A percentile compares a stretch with the other conserved stretches of the same genome.
Conservation (phyloP, 1,284 basidiomycete species). For the Cystobasidiaceae sp. region DNA sequence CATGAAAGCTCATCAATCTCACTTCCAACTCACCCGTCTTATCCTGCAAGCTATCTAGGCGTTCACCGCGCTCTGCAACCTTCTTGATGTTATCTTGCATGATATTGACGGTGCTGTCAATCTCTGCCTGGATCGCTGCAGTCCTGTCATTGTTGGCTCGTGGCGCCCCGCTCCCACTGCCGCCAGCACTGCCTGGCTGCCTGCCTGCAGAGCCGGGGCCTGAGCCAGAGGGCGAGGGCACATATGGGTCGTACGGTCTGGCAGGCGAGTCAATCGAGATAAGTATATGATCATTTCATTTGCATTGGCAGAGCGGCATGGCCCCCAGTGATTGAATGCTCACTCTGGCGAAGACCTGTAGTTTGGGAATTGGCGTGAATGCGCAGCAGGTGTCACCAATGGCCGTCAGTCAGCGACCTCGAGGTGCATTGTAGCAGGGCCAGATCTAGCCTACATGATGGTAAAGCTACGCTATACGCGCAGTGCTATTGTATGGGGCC, state of each 20-base stretch:
- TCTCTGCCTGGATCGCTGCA: conserved; percentile 85
- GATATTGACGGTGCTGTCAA: conserved; percentile 89
- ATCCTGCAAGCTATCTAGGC: conserved; percentile 89
- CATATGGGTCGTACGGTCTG: conserved; percentile 31
- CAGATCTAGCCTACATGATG: too few species aligned
- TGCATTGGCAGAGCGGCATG: neutral
- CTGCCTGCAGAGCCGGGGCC: neutral
- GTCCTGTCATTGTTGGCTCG: conserved; percentile 54
- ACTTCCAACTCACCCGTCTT: conserved; percentile 76
- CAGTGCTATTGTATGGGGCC: too few species aligned
- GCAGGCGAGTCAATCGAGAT: neutral
- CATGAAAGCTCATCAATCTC: neutral
- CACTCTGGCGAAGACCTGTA: conserved; percentile 8
- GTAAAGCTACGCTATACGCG: too few species aligned
- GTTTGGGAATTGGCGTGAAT: neutral
- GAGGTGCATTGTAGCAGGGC: neutral
- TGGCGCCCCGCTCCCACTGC: neutral
- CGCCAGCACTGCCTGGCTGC: neutral
- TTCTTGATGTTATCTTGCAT: conserved; percentile 98
- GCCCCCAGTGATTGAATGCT: neutral
- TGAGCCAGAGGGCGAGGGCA: conserved; percentile 11
- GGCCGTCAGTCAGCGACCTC: too few species aligned
- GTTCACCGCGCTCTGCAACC: conserved; percentile 90
- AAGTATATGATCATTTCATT: neutral
- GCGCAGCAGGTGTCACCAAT: neutral